Evolutionary conservation across 305 asterid species (phyloP).

Genomic region (Striga hermonthica): DNA sequence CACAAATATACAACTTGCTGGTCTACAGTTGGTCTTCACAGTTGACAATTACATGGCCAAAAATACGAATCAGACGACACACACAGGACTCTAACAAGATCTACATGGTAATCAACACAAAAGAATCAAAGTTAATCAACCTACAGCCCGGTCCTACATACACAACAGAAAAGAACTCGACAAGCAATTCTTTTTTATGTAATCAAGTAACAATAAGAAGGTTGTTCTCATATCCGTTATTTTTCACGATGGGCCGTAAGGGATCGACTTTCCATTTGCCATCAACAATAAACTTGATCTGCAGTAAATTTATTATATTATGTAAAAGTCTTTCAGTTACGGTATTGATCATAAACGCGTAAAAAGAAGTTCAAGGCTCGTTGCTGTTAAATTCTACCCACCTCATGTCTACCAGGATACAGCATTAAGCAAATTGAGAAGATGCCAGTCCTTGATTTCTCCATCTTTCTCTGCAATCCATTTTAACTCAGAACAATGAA

Average conservation of each 20-base stretch:
- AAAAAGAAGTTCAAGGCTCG: constrained; percentile 3
- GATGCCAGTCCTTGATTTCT: constrained; percentile 55
- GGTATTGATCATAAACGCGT: constrained; percentile 9
- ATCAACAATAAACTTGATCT: constrained; percentile 91
- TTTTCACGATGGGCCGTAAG: constrained; percentile 57
- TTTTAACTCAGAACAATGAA: neutral
- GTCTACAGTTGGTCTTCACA: neutral
- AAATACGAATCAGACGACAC: constrained; percentile 9
- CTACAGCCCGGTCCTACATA: constrained; percentile 28
- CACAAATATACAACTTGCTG: too few relatives aligned
- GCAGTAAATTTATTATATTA: constrained; percentile 27
- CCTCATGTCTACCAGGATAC: constrained; percentile 94
- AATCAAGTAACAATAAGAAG: constrained; percentile 52
- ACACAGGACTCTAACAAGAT: constrained; percentile 3
- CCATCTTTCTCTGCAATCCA: constrained; percentile 81
- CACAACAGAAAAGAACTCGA: neutral
- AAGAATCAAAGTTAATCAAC: constrained; percentile 31
- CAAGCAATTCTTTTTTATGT: neutral
- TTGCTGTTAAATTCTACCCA: constrained; percentile 25
- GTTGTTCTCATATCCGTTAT: constrained; percentile 65
- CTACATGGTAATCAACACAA: neutral
- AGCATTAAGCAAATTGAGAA: constrained; percentile 61
- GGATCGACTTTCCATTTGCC: constrained; percentile 85
- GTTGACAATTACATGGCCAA: constrained; percentile 1
- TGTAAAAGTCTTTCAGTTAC: neutral